Evolutionary conservation across 305 asterid genomes (phyloP), one percentile per base, ranked within the genome.

Genomic region (Fraxinus greggii): DNA sequence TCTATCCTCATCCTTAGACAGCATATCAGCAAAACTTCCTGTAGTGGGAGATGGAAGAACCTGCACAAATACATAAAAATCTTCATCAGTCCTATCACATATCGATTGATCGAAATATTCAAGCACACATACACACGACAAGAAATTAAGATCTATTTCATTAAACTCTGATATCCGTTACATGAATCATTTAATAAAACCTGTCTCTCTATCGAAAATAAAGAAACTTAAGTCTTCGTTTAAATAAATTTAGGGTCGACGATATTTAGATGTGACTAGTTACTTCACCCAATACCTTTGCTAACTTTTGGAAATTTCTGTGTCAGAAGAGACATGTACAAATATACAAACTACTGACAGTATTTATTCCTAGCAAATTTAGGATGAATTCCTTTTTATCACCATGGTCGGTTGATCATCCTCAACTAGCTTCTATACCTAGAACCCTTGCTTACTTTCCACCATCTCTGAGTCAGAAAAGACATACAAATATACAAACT

Each of bases 1-100:
- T 12, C 69, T 82, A 2, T 48, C 89, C 21, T 85, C 90, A 24
- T 85, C 92, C 83, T 90, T 88, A 4, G 87, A 73, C n/a, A 29
- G 76, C 79, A 86, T 80, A 36, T 84, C 89, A 33, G 90, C 76
- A 81, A 91, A 92, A 63, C 80, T 85, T 74, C 98, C 97, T 3
- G 93, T 90, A 8, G 97, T 94, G 72, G 95, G 97, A 82, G 97
- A 89, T 63, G 92, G 89, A 89, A 92, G 87, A 76, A 84, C 85
- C 99, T 95, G 76, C 48, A 83, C 80, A 87, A 75, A 83, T 81
- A 83, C 54, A 77, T 0, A 78, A 75, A 72, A 74, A 7, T 63
- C 1, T 15, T 23, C 67, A 56, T 65, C 51, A 81, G 31, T 65
- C 76, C 70, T 65, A 35, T 28, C 76, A 81, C 26, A 45, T 42